These are phyloP conservation scores for Phytomonas francai DNA, from an alignment of 208 protist species.

Conservation along the genomic window DNA sequence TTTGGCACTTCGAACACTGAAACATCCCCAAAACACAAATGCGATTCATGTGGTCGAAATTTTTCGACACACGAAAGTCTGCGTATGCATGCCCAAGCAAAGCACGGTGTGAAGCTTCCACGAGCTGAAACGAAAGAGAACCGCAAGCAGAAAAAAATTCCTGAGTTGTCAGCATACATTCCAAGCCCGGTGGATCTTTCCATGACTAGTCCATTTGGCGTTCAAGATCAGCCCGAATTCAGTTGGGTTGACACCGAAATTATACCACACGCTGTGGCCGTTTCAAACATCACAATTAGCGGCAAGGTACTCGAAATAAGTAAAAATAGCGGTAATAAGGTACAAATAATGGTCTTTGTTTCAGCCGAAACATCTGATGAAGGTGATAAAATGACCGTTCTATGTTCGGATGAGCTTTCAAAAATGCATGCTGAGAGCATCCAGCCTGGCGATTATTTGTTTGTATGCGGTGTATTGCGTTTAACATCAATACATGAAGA, in stretches of 20 bases:
- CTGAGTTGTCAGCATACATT: slow-evolving; percentile 75
- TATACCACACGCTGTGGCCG: slow-evolving; percentile 48
- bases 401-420: slow-evolving; percentile 24
- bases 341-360: slow-evolving; percentile 54
- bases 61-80: slow-evolving; percentile 59
- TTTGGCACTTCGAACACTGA: slow-evolving; percentile 10
- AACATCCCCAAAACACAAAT: slow-evolving; percentile 29
- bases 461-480: slow-evolving; percentile 58
- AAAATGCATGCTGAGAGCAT: slow-evolving; percentile 13
- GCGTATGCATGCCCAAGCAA: slow-evolving; percentile 78
- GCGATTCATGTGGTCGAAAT: slow-evolving; percentile 41
- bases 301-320: slow-evolving; percentile 39
- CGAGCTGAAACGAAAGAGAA: slow-evolving; percentile 11
- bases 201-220: slow-evolving; percentile 70
- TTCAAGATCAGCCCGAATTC: slow-evolving; percentile 8
- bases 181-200: slow-evolving; percentile 84
- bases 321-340: slow-evolving; percentile 13
- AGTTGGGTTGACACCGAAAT: slow-evolving; percentile 68
- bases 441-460: slow-evolving; percentile 33
- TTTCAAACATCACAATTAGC: slow-evolving; percentile 67
- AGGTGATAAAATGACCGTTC: slow-evolving; percentile 47
- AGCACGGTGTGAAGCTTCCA: slow-evolving; percentile 58
- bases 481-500: slow-evolving; percentile 45
- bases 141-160: slow-evolving; percentile 15
- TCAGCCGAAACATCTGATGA: slow-evolving; percentile 16